Percentiles rank a stretch among this genome's conserved stretches.
Conservation (phyloP, 139 green algal genomes). For the Chloropicon primus region DNA sequence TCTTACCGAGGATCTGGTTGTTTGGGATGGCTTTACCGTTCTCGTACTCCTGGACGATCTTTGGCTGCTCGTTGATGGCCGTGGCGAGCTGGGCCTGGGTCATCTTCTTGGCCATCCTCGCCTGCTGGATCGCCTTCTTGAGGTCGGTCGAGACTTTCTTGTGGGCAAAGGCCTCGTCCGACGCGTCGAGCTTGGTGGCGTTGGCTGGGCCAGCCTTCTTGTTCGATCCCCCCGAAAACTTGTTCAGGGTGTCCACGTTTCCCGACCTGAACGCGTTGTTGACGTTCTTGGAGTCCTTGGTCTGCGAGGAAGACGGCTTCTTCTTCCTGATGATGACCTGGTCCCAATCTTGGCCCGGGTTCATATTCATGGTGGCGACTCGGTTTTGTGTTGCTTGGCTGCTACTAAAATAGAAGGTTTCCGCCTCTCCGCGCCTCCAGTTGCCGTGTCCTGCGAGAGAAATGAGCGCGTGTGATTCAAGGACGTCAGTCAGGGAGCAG, state of each 20-base stretch:
- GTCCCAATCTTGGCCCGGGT: slow-evolving; percentile 19
- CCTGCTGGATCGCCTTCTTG: slow-evolving; percentile 85
- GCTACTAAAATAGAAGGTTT: no score
- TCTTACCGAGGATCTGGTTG: slow-evolving; percentile 72
- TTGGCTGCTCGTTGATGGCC: slow-evolving; percentile 92
- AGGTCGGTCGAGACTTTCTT: slow-evolving; percentile 77
- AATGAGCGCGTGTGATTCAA: no score
- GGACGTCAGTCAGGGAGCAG: no score
- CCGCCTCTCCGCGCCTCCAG: no score
- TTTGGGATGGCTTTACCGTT: slow-evolving; percentile 90
- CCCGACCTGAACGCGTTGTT: slow-evolving; percentile 17
- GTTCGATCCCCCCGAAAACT: slow-evolving; percentile 24
- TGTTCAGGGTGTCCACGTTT: slow-evolving; percentile 30
- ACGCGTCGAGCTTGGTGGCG: slow-evolving; percentile 31
- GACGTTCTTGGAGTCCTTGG: slow-evolving; percentile 20
- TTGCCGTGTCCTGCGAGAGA: no score
- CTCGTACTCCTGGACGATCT: slow-evolving; percentile 85
- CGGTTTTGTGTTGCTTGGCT: neutral
- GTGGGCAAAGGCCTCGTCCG: slow-evolving; percentile 24
- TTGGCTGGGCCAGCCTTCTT: slow-evolving; percentile 10
- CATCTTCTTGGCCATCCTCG: slow-evolving; percentile 85
- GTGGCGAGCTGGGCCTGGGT: slow-evolving; percentile 86
- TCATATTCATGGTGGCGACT: neutral
- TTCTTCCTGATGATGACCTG: slow-evolving; percentile 30
- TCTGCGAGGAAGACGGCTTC: slow-evolving; percentile 2